These are phyloP conservation scores for Ehretia macrophylla DNA, from an alignment of 257 asterid species.

Conservation along the genomic window DNA sequence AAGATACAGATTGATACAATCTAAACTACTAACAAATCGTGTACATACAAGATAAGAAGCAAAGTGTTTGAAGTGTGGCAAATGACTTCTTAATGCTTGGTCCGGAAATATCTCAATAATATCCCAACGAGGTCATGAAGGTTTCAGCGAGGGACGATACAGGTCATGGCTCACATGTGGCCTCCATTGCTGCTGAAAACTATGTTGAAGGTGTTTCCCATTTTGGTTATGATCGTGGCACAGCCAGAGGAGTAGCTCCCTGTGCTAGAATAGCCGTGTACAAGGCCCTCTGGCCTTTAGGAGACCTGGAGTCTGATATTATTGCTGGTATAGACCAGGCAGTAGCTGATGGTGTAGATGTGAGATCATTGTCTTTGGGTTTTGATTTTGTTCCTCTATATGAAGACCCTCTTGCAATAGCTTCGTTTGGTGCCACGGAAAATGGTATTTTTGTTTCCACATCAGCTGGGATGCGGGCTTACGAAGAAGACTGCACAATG, in stretches of 20 bases:
- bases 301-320: constrained; percentile 2
- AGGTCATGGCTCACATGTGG: neutral
- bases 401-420: constrained; percentile 8
- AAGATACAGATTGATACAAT: too few species aligned
- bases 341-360: constrained; percentile 19
- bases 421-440: constrained; percentile 19
- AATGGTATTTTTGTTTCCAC: constrained; percentile 16
- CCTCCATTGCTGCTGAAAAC: neutral
- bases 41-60: too few species aligned
- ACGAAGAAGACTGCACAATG: constrained; percentile 7
- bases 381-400: neutral
- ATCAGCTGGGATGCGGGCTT: constrained; percentile 14
- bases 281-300: neutral
- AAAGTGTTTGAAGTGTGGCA: too few species aligned
- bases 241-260: constrained; percentile 16
- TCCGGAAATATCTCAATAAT: too few species aligned
- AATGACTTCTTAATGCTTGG: too few species aligned
- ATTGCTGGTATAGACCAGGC: constrained; percentile 19
- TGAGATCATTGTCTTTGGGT: constrained; percentile 17
- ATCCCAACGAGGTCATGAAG: constrained; percentile 6
- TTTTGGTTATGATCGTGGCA: constrained; percentile 17
- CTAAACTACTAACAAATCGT: too few species aligned
- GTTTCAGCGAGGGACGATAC: neutral
- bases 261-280: constrained; percentile 14
- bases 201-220: constrained; percentile 15